A percentile compares a stretch with the other conserved stretches of the same genome.
phyloP scores from a whole-genome alignment of 2,329 filamentous ascomycete species.

The Paracorniculantispora psalliotae region DNA sequence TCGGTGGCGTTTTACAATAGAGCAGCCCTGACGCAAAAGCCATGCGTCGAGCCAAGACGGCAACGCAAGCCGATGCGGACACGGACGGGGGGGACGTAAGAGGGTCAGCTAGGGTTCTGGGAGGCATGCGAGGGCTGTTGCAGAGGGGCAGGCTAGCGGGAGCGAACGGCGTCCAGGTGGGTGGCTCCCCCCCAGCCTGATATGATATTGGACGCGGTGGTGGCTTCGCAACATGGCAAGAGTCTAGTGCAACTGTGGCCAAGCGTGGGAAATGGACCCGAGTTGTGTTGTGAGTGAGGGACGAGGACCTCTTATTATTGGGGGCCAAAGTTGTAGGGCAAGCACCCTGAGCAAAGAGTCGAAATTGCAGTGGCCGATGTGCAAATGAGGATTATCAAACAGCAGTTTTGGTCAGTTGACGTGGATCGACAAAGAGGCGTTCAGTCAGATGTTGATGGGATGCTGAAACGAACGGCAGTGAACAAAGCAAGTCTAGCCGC shows the following conservation, averaged over 20 bases:
- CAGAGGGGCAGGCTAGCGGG: neutral
- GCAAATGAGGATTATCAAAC: neutral
- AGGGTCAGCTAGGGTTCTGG: neutral
- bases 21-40: constrained; percentile 4
- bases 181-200: neutral
- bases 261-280: neutral
- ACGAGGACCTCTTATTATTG: too few species aligned
- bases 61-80: constrained; percentile 8
- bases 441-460: neutral
- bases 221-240: neutral
- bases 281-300: neutral
- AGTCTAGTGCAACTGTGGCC: neutral
- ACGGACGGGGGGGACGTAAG: neutral
- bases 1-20: constrained; percentile 5
- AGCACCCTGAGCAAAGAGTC: neutral
- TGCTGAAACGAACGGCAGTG: neutral
- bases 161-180: neutral
- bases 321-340: neutral
- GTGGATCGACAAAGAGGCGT: constrained; percentile 3
- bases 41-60: constrained; percentile 12
- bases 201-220: neutral
- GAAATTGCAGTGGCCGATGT: neutral
- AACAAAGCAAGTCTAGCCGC: neutral
- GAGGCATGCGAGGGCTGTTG: neutral
- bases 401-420: neutral